Conservation (phyloP, 306 rosid species). For the Acacia crassicarpa region DNA sequence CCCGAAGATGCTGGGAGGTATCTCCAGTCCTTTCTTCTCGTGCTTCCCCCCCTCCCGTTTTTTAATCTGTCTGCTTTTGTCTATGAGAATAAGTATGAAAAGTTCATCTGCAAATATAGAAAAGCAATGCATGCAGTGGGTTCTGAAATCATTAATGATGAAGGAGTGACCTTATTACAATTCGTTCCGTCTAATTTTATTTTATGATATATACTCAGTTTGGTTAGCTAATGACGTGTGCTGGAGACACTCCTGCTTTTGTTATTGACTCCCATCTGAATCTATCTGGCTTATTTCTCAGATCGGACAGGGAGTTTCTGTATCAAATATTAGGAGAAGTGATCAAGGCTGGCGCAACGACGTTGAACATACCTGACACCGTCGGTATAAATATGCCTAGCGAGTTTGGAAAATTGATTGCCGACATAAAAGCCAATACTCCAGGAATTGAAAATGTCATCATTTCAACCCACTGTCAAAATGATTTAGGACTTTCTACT, state of each 20-base stretch:
- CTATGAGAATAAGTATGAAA: background rate
- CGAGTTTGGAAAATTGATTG: constrained; percentile 77
- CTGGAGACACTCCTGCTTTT: background rate
- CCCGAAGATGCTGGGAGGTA: constrained; percentile 99
- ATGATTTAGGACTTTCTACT: constrained; percentile 94
- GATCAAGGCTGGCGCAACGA: constrained; percentile 94
- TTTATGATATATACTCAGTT: background rate
- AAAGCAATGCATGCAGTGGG: background rate
- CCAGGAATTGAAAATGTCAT: constrained; percentile 83
- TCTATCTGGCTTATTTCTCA: constrained; percentile 22
- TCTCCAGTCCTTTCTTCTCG: background rate
- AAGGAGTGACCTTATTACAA: background rate
- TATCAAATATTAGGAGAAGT: constrained; percentile 90
- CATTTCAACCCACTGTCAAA: constrained; percentile 97
- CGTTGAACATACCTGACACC: constrained; percentile 95
- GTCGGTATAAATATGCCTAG: constrained; percentile 75
- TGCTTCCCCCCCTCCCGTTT: background rate
- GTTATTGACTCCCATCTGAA: background rate
- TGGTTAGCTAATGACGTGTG: background rate
- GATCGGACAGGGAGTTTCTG: constrained; percentile 88
- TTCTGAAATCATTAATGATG: too few relatives aligned
- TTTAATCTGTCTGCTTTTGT: background rate
- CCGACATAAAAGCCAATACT: constrained; percentile 88
- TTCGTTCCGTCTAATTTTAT: background rate
- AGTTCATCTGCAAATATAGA: background rate